A percentile compares a stretch with the other conserved stretches of the same genome.
phyloP scores from a whole-genome alignment of 805 yeast species.

The Huiozyma naganishii region DNA sequence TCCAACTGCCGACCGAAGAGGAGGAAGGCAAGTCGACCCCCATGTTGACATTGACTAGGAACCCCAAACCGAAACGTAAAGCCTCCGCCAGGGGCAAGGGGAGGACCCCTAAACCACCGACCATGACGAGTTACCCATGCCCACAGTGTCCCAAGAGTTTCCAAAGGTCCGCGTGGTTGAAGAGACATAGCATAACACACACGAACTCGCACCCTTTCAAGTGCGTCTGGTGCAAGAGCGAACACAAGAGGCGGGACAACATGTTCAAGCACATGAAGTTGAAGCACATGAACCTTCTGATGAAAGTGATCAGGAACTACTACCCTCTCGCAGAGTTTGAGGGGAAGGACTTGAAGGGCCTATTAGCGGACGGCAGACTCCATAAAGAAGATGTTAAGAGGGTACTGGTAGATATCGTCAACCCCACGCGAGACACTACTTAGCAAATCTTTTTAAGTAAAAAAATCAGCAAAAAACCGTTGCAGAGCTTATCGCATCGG shows the following conservation, averaged over 20 bases:
- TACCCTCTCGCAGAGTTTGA: slow-evolving; percentile 5
- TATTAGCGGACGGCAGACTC: slow-evolving; percentile 12
- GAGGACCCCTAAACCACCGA: too few relatives aligned
- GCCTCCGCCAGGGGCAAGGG: too few relatives aligned
- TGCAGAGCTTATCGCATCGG: background rate
- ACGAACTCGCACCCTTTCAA: slow-evolving; percentile 17
- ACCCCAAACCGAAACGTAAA: too few relatives aligned
- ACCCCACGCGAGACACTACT: background rate
- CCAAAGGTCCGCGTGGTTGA: slow-evolving; percentile 24
- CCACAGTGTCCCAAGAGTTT: slow-evolving; percentile 18
- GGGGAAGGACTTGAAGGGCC: slow-evolving; percentile 1
- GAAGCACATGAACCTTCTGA: slow-evolving; percentile 20
- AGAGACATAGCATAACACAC: slow-evolving; percentile 24
- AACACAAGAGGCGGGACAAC: slow-evolving; percentile 27
- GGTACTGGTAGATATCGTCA: slow-evolving; percentile 5
- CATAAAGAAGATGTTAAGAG: slow-evolving; percentile 18
- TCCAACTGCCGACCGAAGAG: too few relatives aligned
- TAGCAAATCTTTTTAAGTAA: background rate
- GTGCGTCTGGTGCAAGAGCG: slow-evolving; percentile 25
- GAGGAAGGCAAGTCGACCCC: too few relatives aligned
- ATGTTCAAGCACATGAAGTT: slow-evolving; percentile 24
- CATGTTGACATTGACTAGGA: too few relatives aligned
- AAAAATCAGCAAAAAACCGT: background rate
- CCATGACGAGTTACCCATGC: too few relatives aligned
- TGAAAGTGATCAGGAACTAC: slow-evolving; percentile 7